Conservation (phyloP, 768 basidiomycete species). For the Peribolospora kevripleyi region DNA sequence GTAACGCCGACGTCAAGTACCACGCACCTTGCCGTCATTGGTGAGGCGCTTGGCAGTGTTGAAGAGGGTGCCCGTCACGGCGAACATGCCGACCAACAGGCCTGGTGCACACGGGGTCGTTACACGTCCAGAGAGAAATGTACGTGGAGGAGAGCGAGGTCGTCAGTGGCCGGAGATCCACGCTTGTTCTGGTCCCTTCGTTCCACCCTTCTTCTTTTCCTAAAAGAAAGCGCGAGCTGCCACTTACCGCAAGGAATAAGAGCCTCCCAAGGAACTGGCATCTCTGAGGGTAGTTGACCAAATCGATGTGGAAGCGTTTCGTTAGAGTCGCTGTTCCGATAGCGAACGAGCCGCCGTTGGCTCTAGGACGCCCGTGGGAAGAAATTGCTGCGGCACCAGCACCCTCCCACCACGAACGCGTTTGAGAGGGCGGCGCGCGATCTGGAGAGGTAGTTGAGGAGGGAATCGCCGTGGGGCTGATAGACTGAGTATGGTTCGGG, state of each 20-base stretch:
- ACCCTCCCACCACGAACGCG: no score
- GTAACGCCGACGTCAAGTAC: constrained; percentile 2
- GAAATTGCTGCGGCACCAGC: no score
- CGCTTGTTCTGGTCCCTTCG: background rate
- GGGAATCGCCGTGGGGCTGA: no score
- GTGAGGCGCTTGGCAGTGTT: constrained; percentile 51
- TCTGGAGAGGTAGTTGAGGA: no score
- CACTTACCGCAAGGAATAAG: constrained; percentile 71
- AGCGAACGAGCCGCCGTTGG: no score
- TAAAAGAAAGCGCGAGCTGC: background rate
- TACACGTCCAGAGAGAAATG: background rate
- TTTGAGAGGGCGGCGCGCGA: no score
- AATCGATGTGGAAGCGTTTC: no score
- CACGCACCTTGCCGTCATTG: constrained; percentile 66
- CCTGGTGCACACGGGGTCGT: constrained; percentile 24
- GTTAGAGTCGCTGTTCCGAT: no score
- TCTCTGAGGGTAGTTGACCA: constrained; percentile 15
- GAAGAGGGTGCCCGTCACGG: constrained; percentile 64
- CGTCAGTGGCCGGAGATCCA: background rate
- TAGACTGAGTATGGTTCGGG: no score
- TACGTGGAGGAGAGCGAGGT: constrained; percentile 8
- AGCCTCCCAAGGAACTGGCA: constrained; percentile 96
- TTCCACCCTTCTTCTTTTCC: background rate
- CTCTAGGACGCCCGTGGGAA: no score
- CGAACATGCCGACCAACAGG: constrained; percentile 69